Conservation (phyloP, 495 filamentous ascomycete species). For the Cenococcum geophilum region DNA sequence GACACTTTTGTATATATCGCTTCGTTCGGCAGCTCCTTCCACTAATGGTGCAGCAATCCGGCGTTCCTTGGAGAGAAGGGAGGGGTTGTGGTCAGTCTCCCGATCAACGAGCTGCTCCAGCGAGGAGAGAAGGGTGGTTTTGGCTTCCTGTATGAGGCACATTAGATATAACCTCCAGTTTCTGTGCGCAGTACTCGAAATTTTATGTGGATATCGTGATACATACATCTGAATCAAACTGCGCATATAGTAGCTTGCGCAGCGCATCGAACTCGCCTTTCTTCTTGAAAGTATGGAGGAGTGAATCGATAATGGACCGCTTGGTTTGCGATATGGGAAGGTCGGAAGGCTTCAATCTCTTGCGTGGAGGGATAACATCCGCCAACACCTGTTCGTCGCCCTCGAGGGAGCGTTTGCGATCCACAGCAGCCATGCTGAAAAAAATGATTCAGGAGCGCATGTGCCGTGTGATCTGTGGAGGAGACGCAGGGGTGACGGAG, state of each 20-base stretch:
- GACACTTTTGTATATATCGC: conserved; percentile 70
- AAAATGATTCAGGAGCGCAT: neutral
- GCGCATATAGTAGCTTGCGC: conserved; percentile 72
- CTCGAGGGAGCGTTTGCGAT: conserved; percentile 19
- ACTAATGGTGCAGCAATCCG: conserved; percentile 76
- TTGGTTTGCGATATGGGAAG: conserved; percentile 68
- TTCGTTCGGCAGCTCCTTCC: conserved; percentile 78
- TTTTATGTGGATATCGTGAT: neutral
- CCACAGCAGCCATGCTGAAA: conserved; percentile 28
- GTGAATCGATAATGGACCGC: conserved; percentile 65
- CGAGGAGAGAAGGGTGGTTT: conserved; percentile 56
- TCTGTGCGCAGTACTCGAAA: neutral
- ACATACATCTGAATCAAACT: conserved; percentile 69
- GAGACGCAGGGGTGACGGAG: neutral
- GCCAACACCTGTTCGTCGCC: conserved; percentile 29
- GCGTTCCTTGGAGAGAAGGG: conserved; percentile 68
- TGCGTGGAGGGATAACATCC: conserved; percentile 44
- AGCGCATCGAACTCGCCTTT: conserved; percentile 83
- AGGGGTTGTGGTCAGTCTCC: conserved; percentile 75
- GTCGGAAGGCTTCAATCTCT: conserved; percentile 78
- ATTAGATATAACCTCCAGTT: neutral
- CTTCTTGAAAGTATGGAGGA: conserved; percentile 82
- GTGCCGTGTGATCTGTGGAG: neutral
- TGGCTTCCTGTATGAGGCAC: conserved; percentile 51
- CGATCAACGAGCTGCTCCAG: conserved; percentile 67